phyloP scores from a whole-genome alignment of 208 protist genomes.

The Willaertia magna region DNA sequence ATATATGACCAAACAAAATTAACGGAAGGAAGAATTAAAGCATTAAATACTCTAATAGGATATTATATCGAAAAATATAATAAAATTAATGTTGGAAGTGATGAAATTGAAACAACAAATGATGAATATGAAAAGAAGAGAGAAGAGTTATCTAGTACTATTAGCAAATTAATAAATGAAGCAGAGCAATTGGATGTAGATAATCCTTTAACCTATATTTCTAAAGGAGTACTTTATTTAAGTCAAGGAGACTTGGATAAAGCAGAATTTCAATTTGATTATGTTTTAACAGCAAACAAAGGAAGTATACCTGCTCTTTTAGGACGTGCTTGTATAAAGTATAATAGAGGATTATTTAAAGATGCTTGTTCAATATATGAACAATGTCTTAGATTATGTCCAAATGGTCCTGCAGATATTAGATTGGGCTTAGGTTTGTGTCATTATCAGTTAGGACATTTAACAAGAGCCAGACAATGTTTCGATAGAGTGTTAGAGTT shows the following conservation, averaged over 20 bases:
- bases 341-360: not conserved
- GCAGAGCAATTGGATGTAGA: not conserved
- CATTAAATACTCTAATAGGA: not conserved
- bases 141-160: not conserved
- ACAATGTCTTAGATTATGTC: not conserved
- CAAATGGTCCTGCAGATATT: constrained; percentile 1
- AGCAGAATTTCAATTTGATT: not conserved
- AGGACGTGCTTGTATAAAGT: not conserved
- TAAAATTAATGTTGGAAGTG: not conserved
- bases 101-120: not conserved
- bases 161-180: not conserved
- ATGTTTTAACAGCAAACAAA: not conserved
- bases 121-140: not conserved
- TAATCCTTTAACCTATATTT: not conserved
- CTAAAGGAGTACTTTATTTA: not conserved
- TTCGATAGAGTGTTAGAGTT: constrained; percentile 31
- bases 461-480: not conserved
- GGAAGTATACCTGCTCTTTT: not conserved
- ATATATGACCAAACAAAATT: not conserved
- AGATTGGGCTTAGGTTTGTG: constrained; percentile 15
- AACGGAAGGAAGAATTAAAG: not conserved
- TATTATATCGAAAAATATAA: not conserved
- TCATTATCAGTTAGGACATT: constrained; percentile 7
- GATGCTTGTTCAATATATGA: constrained; percentile 1
- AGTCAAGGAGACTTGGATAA: not conserved